Evolutionary conservation across 192 early-diverging fungal genomes (phyloP).

Genomic region (Podila epicladia): DNA sequence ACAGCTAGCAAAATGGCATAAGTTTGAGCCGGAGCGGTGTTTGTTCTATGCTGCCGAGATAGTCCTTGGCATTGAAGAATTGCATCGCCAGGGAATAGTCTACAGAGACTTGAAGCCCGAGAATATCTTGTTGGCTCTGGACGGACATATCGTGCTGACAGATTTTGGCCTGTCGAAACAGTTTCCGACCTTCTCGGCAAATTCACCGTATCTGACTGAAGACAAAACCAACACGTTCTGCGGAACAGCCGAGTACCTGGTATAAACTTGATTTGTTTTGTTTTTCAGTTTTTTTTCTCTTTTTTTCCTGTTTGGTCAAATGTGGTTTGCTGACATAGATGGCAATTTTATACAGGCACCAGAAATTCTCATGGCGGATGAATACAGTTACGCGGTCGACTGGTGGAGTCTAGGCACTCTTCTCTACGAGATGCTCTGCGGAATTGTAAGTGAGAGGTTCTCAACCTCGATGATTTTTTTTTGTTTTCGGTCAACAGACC

Average conservation of each 20-base stretch:
- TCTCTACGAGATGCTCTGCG: constrained; percentile 92
- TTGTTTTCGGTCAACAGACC: neutral
- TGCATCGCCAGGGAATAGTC: constrained; percentile 89
- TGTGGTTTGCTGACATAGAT: neutral
- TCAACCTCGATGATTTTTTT: neutral
- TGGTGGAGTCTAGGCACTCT: constrained; percentile 95
- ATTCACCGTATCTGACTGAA: constrained; percentile 20
- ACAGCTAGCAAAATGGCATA: constrained; percentile 69
- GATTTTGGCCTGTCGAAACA: constrained; percentile 96
- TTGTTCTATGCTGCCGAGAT: constrained; percentile 92
- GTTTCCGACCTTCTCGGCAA: constrained; percentile 47
- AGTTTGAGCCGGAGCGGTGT: constrained; percentile 75
- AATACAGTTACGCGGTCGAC: constrained; percentile 83
- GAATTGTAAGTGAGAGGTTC: constrained; percentile 52
- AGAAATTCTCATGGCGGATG: constrained; percentile 66
- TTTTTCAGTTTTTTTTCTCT: neutral
- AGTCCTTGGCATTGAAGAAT: constrained; percentile 84
- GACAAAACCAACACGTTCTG: constrained; percentile 74
- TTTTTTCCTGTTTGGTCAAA: neutral
- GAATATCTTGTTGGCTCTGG: constrained; percentile 74
- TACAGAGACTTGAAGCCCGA: constrained; percentile 89
- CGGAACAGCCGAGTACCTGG: constrained; percentile 83
- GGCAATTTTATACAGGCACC: constrained; percentile 70
- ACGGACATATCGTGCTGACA: constrained; percentile 90
- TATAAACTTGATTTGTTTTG: constrained; percentile 6